Evolutionary conservation across 2,329 filamentous ascomycete genomes (phyloP), one percentile per base, ranked within the genome.

Genomic region (Fusarium bactridioides): DNA sequence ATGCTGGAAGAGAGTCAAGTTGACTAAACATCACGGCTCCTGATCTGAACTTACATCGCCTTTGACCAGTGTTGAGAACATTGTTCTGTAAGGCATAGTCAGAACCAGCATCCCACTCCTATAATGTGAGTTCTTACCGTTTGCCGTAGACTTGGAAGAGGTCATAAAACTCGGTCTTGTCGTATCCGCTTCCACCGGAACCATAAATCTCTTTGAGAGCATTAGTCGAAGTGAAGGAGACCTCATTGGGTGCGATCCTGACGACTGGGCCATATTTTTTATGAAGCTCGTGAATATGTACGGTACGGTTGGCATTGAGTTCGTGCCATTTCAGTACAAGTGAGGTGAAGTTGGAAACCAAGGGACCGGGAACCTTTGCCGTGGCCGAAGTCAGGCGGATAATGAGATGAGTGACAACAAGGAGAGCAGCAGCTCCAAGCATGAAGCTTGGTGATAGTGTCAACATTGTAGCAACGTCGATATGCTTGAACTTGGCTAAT

Each of bases 121-220:
- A 21, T 23, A 13, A 15, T 45, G 21, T 77, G 41, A 73, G 19
- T 21, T 74, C 82, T 62, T 78, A 88, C 87, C 87, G 86, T 67
- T 85, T 84, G 16, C 85, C 87, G 71, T 88, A 91, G 7, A 90
- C 83, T 63, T 77, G 86, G 69, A 92, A 91, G 23, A 91, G 78
- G 68, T 89, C 81, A 74, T 92, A 92, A 72, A 91, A 91, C 63
- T 88, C 86, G 0, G 88, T 90, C 81, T 91, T 91, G 76, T 91
- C 88, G 76, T 88, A 91, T 29, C 89, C 89, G 75, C 88, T 90
- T 8, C 89, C 89, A 1, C 86, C 86, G 0, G 87, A 87, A 71
- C 86, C 85, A 78, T 92, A 92, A 50, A 91, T 91, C 79, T 90
- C 87, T 76, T 88, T 91, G 58, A 91, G 79, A 1, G 87, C 89